phyloP scores from a whole-genome alignment of 805 yeast genomes.

The Pichia pseudocactophila region DNA sequence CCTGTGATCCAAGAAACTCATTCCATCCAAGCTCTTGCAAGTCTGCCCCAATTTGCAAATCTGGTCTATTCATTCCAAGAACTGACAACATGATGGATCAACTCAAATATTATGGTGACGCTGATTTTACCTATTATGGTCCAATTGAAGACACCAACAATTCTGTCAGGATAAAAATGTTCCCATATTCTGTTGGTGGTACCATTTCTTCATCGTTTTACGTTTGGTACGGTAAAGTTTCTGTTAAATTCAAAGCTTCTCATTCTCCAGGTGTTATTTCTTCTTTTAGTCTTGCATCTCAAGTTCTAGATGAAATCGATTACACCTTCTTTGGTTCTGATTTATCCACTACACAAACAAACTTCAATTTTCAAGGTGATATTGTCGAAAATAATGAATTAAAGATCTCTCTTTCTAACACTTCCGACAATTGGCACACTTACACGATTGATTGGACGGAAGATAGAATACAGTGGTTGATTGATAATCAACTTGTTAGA shows the following conservation, averaged over 20 bases:
- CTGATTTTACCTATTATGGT: slow-evolving; percentile 68
- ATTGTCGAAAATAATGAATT: slow-evolving; percentile 56
- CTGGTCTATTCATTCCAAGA: slow-evolving; percentile 35
- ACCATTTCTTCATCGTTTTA: slow-evolving; percentile 71
- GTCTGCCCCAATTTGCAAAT: slow-evolving; percentile 73
- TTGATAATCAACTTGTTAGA: slow-evolving; percentile 64
- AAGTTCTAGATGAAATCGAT: slow-evolving; percentile 87
- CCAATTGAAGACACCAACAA: slow-evolving; percentile 45
- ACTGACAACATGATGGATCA: slow-evolving; percentile 20
- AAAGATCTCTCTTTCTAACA: slow-evolving; percentile 36
- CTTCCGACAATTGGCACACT: slow-evolving; percentile 62
- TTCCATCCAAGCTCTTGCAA: slow-evolving; percentile 62
- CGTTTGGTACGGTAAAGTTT: slow-evolving; percentile 82
- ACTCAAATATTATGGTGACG: slow-evolving; percentile 49
- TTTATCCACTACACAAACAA: slow-evolving; percentile 59
- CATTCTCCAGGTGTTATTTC: slow-evolving; percentile 74
- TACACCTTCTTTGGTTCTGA: slow-evolving; percentile 77
- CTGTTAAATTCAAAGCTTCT: slow-evolving; percentile 63
- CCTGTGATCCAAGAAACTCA: slow-evolving; percentile 75
- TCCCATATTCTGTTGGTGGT: slow-evolving; percentile 63
- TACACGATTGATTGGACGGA: slow-evolving; percentile 79
- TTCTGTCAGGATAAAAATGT: slow-evolving; percentile 67
- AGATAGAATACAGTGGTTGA: slow-evolving; percentile 58
- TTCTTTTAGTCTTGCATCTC: slow-evolving; percentile 73
- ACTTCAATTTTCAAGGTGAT: slow-evolving; percentile 70